A percentile compares a stretch with the other conserved stretches of the same genome.
These are phyloP conservation scores for Dactylorhiza incarnata DNA, from an alignment of 106 monocot species.

Conservation along the genomic window DNA sequence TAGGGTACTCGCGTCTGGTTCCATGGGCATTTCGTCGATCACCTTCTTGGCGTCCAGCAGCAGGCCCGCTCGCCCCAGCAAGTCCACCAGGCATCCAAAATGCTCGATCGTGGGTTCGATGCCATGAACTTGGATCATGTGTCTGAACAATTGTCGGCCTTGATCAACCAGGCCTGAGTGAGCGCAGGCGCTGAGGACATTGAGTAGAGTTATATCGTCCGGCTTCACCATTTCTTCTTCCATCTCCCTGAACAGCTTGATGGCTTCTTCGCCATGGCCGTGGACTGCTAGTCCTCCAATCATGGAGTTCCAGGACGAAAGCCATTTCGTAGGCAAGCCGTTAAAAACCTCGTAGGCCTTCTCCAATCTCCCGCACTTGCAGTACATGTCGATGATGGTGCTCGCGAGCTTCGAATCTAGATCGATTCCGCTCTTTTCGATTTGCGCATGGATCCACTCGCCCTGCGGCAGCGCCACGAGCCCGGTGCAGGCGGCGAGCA, in stretches of 20 bases:
- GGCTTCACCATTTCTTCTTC: constrained; percentile 34
- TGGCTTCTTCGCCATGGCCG: constrained; percentile 41
- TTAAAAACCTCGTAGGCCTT: constrained; percentile 55
- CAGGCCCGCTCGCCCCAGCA: constrained; percentile 61
- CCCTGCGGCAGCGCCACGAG: constrained; percentile 59
- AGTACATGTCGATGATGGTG: constrained; percentile 80
- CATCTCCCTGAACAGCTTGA: constrained; percentile 58
- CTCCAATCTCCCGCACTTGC: constrained; percentile 73
- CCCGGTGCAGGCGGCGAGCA: constrained; percentile 63
- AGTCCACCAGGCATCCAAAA: constrained; percentile 74
- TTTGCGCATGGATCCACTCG: constrained; percentile 44
- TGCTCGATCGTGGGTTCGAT: constrained; percentile 69
- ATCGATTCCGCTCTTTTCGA: constrained; percentile 34
- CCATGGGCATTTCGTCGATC: constrained; percentile 61
- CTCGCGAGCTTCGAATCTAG: constrained; percentile 59
- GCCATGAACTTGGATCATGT: constrained; percentile 29
- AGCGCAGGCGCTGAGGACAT: constrained; percentile 69
- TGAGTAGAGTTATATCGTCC: constrained; percentile 62
- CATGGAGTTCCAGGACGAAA: constrained; percentile 76
- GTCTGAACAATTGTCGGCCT: constrained; percentile 43
- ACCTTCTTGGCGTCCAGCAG: constrained; percentile 60
- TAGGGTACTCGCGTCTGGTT: constrained; percentile 47
- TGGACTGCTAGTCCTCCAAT: constrained; percentile 68
- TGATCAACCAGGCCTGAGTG: constrained; percentile 51
- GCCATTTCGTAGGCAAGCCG: constrained; percentile 20